Base-by-base conservation (phyloP, 148 eudicot genomes). In the Rhododendron simsii region DNA sequence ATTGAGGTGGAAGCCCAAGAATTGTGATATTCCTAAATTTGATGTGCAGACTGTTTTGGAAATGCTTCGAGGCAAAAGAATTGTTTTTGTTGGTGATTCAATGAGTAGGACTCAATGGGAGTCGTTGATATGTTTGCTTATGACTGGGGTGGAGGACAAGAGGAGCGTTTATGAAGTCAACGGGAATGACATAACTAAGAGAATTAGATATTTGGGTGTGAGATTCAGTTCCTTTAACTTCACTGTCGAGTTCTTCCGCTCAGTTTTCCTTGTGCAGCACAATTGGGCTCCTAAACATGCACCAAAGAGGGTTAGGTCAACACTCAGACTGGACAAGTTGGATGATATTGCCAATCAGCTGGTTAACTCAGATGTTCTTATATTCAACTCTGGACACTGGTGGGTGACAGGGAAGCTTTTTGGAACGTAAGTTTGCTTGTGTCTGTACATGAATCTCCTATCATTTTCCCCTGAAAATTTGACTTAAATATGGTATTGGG, bases 51-150 rank as follows among this genome's bases (percentile, higher is more conserved):
- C 51, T 0, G 37, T 92, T 37, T 86, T 95, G 90, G 90, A 90
- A 78, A 90, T 82, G 86, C 91, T 96, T 78, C 90, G 98, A 11
- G 94, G 93, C 77, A 94, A 96, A 63, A 81, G 98, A 85, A 89
- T 96, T 37, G 98, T 94, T 53, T 96, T 96, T 83, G 98, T 96
- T 82, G 99, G 99, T 10, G 99, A 96, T 92, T 96, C 99, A 13
- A 87, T 96, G 93, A 93, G 95, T 88, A 89, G 99, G 81, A 95
- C 98, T 41, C 99, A 96, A 81, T 96, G 99, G 99, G 99, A 96
- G 90, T 96, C 99, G 15, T 90, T 96, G 92, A 88, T 96, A 77
- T 96, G 99, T 90, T 89, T 96, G 93, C 94, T 96, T 10, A 95
- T 96, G 98, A 92, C 89, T 5, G 99, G 98, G 11, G 90, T 95